A percentile compares a stretch with the other conserved stretches of the same genome.
Conservation (phyloP, 345 rosid species). For the Arabidopsis suecica region DNA sequence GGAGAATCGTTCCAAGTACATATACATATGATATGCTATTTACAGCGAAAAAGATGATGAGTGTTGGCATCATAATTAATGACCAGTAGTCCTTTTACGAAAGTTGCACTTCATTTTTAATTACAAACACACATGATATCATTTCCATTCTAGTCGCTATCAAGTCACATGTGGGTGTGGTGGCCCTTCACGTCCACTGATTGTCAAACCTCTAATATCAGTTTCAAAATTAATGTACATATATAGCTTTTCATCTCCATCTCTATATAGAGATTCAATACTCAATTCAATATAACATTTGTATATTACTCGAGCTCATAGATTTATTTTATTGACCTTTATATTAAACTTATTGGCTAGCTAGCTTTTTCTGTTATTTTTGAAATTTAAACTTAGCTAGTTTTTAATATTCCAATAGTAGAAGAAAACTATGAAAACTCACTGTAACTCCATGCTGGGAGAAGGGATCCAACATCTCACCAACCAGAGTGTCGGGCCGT, state of each 20-base stretch:
- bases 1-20: neutral
- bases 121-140: slow-evolving; percentile 38
- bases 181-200: slow-evolving; percentile 41
- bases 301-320: neutral
- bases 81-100: slow-evolving; percentile 32
- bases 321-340: neutral
- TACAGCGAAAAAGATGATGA: slow-evolving; percentile 27
- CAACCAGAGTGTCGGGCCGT: slow-evolving; percentile 28
- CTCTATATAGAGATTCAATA: slow-evolving; percentile 2
- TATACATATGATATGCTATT: neutral
- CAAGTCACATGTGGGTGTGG: slow-evolving; percentile 45
- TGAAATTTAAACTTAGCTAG: neutral
- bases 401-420: neutral
- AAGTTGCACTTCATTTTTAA: slow-evolving; percentile 36
- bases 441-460: neutral
- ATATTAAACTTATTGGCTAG: too few relatives aligned
- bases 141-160: slow-evolving; percentile 33
- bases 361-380: too few relatives aligned
- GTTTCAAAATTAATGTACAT: slow-evolving; percentile 1
- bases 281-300: neutral
- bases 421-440: neutral
- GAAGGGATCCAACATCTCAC: neutral
- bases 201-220: slow-evolving; percentile 16
- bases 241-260: neutral
- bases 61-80: slow-evolving; percentile 29